Conservation (phyloP, 345 rosid genomes). For the Orychophragmus violaceus region DNA sequence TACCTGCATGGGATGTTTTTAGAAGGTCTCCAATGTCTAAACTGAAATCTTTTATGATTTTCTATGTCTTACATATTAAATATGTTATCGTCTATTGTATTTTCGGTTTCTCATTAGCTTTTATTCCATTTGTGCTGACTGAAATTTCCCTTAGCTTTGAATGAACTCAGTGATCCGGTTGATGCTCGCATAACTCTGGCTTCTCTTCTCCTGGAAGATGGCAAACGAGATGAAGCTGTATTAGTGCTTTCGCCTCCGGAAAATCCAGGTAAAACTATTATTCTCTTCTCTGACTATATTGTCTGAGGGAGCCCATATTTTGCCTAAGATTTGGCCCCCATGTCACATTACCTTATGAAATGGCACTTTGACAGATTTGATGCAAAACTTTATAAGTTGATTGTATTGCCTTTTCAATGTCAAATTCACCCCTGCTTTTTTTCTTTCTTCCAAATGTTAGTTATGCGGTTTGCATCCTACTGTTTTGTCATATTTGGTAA, state of each 20-base stretch:
- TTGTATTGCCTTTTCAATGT: constrained; percentile 2
- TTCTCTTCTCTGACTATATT: background rate
- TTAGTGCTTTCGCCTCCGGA: constrained; percentile 67
- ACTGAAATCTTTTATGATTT: background rate
- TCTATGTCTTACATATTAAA: background rate
- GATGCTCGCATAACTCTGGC: constrained; percentile 74
- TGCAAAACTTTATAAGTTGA: background rate
- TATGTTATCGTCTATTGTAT: background rate
- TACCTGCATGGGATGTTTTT: too few relatives aligned
- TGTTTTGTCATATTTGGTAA: background rate
- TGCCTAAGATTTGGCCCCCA: background rate
- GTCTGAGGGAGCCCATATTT: background rate
- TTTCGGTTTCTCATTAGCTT: constrained; percentile 3
- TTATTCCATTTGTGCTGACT: constrained; percentile 9
- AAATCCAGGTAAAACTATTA: constrained; percentile 43
- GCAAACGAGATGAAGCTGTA: constrained; percentile 79
- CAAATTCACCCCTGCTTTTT: too few relatives aligned
- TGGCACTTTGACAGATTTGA: constrained; percentile 6
- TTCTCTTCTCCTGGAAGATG: constrained; percentile 69
- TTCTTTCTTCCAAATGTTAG: constrained; percentile 9
- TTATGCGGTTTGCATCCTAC: background rate
- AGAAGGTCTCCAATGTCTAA: background rate
- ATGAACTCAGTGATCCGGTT: constrained; percentile 43
- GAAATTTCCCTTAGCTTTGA: constrained; percentile 50
- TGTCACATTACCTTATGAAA: constrained; percentile 1